A percentile compares a stretch with the other conserved stretches of the same genome.
Evolutionary conservation across 177 flowering plant genomes (phyloP).

Genomic region (Telopea speciosissima): DNA sequence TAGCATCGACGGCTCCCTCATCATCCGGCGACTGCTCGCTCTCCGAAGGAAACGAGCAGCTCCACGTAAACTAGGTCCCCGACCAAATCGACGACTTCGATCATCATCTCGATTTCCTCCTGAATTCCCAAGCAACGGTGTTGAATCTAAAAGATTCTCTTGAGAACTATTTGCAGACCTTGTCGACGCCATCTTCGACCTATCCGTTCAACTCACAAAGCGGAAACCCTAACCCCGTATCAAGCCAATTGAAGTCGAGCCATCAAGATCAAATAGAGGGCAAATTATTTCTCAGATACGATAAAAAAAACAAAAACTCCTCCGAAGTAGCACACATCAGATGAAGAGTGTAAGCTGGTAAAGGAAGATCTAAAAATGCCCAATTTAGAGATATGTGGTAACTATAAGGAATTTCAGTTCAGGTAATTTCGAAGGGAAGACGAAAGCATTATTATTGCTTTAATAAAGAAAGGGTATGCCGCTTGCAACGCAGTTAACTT

Average conservation of each 20-base stretch:
- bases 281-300: background rate
- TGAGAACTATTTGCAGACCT: constrained; percentile 8
- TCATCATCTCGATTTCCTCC: constrained; percentile 18
- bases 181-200: constrained; percentile 8
- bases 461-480: too few species aligned
- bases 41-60: constrained; percentile 61
- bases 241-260: background rate
- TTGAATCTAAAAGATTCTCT: constrained; percentile 25
- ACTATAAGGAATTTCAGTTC: too few species aligned
- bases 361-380: background rate
- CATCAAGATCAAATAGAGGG: background rate
- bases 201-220: background rate
- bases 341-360: background rate
- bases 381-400: background rate
- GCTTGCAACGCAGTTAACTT: too few species aligned
- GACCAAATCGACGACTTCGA: constrained; percentile 19
- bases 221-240: constrained; percentile 11
- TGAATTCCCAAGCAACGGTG: constrained; percentile 38
- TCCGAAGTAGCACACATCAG: background rate
- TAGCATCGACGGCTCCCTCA: constrained; percentile 67
- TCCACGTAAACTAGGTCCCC: constrained; percentile 38
- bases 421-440: too few species aligned
- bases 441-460: too few species aligned
- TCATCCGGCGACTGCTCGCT: constrained; percentile 57
- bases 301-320: background rate